These are phyloP conservation scores for Paracorniculantispora psalliotae DNA, from an alignment of 2,329 filamentous ascomycete species.

Conservation along the genomic window DNA sequence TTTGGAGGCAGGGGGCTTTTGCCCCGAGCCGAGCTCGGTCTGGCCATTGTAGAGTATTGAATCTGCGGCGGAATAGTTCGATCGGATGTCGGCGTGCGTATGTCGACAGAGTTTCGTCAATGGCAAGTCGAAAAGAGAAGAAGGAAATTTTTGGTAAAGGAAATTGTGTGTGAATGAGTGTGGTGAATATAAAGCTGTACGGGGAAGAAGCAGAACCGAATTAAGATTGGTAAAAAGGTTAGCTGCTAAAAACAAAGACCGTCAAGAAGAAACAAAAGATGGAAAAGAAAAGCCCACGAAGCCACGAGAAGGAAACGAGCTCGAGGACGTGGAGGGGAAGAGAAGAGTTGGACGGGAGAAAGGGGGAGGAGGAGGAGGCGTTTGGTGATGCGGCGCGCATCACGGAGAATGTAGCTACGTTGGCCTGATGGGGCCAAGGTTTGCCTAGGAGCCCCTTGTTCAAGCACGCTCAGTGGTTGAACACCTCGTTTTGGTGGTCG, in stretches of 20 bases:
- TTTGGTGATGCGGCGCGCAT: conserved; percentile 18
- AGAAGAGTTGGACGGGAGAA: conserved; percentile 12
- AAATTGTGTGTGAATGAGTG: conserved; percentile 19
- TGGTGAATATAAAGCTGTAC: conserved; percentile 17
- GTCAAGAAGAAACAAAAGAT: conserved; percentile 15
- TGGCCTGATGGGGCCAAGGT: conserved; percentile 28
- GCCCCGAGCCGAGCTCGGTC: conserved; percentile 29
- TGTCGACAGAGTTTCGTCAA: neutral
- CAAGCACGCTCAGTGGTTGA: too few relatives aligned
- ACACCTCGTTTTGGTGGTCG: too few relatives aligned
- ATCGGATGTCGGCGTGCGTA: neutral
- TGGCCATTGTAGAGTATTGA: conserved; percentile 27
- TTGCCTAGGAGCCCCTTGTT: conserved; percentile 1
- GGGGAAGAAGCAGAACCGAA: conserved; percentile 4
- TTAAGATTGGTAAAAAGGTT: conserved; percentile 18
- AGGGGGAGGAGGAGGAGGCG: conserved; percentile 15
- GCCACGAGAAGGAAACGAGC: conserved; percentile 7
- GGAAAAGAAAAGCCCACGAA: conserved; percentile 11
- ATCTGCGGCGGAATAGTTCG: neutral
- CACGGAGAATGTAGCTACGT: conserved; percentile 34
- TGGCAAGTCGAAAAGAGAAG: neutral
- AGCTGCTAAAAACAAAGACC: conserved; percentile 13
- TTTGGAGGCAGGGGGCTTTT: conserved; percentile 32
- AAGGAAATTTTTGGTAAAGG: neutral
- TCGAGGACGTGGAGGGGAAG: conserved; percentile 7